phyloP scores from a whole-genome alignment of 1,139 yeast genomes.

The Taphrina communis region DNA sequence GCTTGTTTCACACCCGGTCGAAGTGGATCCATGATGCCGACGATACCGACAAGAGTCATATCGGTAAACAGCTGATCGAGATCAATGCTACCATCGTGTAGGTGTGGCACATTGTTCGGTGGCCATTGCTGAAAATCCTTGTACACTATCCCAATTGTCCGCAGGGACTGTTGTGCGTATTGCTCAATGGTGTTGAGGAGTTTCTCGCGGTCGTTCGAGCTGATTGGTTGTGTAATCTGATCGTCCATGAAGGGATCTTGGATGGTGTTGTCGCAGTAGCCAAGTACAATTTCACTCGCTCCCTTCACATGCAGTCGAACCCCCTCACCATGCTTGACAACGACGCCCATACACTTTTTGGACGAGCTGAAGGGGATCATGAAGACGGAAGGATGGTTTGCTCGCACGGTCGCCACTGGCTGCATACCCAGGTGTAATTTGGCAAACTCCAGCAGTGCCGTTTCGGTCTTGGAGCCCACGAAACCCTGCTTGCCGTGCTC shows the following conservation, averaged over 20 bases:
- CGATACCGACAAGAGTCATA: conserved; percentile 61
- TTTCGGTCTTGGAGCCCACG: conserved; percentile 92
- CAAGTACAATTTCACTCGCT: conserved; percentile 86
- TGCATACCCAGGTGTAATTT: conserved; percentile 60
- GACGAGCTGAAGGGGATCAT: conserved; percentile 89
- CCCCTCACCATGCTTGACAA: conserved; percentile 56
- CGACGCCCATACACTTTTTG: conserved; percentile 89
- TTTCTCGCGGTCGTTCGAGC: conserved; percentile 47
- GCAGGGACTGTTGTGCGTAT: conserved; percentile 76
- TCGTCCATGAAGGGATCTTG: conserved; percentile 48
- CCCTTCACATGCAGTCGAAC: conserved; percentile 82
- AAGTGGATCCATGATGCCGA: conserved; percentile 94
- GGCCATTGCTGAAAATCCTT: conserved; percentile 77
- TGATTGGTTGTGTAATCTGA: conserved; percentile 51
- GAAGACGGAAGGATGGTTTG: conserved; percentile 61
- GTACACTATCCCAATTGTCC: conserved; percentile 86
- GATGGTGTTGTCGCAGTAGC: conserved; percentile 56
- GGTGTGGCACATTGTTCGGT: conserved; percentile 57
- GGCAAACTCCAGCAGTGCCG: conserved; percentile 79
- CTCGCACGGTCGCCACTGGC: conserved; percentile 56
- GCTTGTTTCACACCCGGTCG: conserved; percentile 90
- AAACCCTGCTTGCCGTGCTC: conserved; percentile 58
- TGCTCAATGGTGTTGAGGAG: conserved; percentile 60
- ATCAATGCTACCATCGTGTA: conserved; percentile 47
- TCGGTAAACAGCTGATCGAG: conserved; percentile 45